A percentile compares a stretch with the other conserved stretches of the same genome.
phyloP scores from a whole-genome alignment of 2,329 filamentous ascomycete genomes.

The Penicillium sp. region DNA sequence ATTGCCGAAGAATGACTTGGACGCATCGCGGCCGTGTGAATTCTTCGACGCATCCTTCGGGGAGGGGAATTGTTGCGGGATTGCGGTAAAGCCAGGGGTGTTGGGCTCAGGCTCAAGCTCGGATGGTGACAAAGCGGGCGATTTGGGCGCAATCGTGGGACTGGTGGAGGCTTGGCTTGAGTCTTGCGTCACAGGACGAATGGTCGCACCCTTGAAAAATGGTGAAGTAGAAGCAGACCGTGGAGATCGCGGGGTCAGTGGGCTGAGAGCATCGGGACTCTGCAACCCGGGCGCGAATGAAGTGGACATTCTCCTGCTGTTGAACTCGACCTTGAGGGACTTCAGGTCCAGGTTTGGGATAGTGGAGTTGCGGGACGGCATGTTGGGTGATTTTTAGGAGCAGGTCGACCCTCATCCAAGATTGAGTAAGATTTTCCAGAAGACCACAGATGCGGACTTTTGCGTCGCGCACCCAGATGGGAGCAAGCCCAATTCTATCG shows the following conservation, averaged over 20 bases:
- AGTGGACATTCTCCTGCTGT: conserved; percentile 24
- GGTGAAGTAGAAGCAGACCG: conserved; percentile 35
- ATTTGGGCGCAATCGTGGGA: conserved; percentile 22
- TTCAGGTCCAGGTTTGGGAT: conserved; percentile 36
- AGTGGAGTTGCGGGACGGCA: conserved; percentile 33
- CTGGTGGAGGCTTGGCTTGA: conserved; percentile 25
- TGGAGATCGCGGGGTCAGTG: conserved; percentile 34
- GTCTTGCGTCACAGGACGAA: conserved; percentile 37
- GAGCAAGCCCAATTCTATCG: background rate
- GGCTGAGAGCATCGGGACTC: conserved; percentile 32
- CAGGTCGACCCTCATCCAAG: background rate
- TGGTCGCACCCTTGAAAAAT: conserved; percentile 35
- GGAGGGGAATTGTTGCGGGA: conserved; percentile 42
- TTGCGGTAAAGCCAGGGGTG: conserved; percentile 42
- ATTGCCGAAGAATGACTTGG: conserved; percentile 43
- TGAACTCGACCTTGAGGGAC: conserved; percentile 26
- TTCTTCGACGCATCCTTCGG: conserved; percentile 35
- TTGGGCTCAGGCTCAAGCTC: conserved; percentile 27
- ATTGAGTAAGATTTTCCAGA: background rate
- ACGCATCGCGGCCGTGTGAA: conserved; percentile 38
- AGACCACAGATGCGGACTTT: background rate
- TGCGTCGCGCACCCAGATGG: conserved; percentile 1
- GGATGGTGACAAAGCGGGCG: conserved; percentile 19
- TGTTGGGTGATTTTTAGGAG: conserved; percentile 19
- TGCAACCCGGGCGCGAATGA: conserved; percentile 31